Conservation (phyloP, 495 filamentous ascomycete species). For the Barbatosphaeria neglecta region DNA sequence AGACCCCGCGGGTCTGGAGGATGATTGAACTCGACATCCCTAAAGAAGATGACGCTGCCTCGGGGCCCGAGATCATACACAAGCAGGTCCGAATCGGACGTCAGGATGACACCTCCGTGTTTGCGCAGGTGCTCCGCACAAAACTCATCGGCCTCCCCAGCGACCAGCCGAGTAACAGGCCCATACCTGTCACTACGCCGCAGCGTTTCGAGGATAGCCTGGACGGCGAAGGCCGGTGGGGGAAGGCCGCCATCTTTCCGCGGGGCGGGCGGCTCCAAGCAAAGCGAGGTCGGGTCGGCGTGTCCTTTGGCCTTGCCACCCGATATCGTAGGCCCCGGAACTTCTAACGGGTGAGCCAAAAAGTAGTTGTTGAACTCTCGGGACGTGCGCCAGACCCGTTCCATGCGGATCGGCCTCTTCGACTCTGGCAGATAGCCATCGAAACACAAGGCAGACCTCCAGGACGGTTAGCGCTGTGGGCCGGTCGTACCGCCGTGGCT, state of each 20-base stretch:
- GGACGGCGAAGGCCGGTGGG: conserved; percentile 52
- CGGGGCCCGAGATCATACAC: conserved; percentile 49
- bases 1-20: conserved; percentile 9
- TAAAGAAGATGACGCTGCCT: conserved; percentile 48
- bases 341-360: conserved; percentile 1
- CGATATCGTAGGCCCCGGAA: conserved; percentile 4
- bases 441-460: conserved; percentile 57
- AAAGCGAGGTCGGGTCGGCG: conserved; percentile 5
- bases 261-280: conserved; percentile 4
- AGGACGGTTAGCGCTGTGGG: conserved; percentile 5
- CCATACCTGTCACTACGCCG: conserved; percentile 29
- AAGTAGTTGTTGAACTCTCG: conserved; percentile 13
- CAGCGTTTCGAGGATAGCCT: conserved; percentile 55
- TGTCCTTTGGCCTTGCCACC: neutral
- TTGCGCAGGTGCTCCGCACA: conserved; percentile 47
- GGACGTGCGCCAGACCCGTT: conserved; percentile 12
- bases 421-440: conserved; percentile 57
- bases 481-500: neutral
- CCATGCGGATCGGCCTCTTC: conserved; percentile 17
- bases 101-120: conserved; percentile 44
- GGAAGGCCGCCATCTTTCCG: conserved; percentile 26
- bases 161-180: conserved; percentile 40
- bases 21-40: conserved; percentile 26
- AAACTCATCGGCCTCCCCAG: conserved; percentile 60
- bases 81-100: conserved; percentile 65